phyloP scores from a whole-genome alignment of 371 early-diverging fungal species.

The Mucor circinelloides region DNA sequence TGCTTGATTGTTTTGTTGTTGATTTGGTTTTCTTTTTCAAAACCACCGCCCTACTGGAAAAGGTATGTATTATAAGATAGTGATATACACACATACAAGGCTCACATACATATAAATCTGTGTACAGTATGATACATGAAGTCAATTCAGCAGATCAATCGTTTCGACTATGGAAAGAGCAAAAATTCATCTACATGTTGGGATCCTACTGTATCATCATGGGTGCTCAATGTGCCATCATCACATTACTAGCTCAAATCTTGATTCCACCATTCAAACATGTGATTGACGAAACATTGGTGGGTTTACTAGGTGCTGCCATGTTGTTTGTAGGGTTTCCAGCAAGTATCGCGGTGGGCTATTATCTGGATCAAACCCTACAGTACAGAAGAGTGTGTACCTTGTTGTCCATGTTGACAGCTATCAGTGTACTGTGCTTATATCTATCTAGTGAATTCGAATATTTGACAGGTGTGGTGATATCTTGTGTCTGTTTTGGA shows the following conservation, averaged over 20 bases:
- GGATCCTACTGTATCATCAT: constrained; percentile 46
- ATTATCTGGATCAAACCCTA: constrained; percentile 46
- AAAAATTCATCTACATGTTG: constrained; percentile 35
- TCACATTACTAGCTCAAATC: constrained; percentile 53
- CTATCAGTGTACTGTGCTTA: constrained; percentile 31
- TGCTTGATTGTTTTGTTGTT: constrained; percentile 25
- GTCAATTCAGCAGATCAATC: constrained; percentile 27
- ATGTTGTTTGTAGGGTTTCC: constrained; percentile 49
- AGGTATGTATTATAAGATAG: constrained; percentile 16
- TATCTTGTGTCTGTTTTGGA: constrained; percentile 45
- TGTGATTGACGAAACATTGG: constrained; percentile 32
- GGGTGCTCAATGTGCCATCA: constrained; percentile 55
- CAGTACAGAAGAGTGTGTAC: constrained; percentile 39
- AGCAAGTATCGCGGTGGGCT: constrained; percentile 44
- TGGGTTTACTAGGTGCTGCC: constrained; percentile 46
- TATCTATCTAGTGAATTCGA: constrained; percentile 29
- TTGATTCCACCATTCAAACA: constrained; percentile 44
- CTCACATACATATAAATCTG: no score
- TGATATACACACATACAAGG: no score
- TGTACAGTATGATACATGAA: constrained; percentile 15
- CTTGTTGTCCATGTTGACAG: constrained; percentile 25
- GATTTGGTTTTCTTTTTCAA: constrained; percentile 27
- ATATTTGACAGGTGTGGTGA: constrained; percentile 29
- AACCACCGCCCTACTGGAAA: constrained; percentile 23
- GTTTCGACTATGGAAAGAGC: constrained; percentile 24